Base-by-base conservation (phyloP, 179 eudicot species). In the Heliamphora pulchella region DNA sequence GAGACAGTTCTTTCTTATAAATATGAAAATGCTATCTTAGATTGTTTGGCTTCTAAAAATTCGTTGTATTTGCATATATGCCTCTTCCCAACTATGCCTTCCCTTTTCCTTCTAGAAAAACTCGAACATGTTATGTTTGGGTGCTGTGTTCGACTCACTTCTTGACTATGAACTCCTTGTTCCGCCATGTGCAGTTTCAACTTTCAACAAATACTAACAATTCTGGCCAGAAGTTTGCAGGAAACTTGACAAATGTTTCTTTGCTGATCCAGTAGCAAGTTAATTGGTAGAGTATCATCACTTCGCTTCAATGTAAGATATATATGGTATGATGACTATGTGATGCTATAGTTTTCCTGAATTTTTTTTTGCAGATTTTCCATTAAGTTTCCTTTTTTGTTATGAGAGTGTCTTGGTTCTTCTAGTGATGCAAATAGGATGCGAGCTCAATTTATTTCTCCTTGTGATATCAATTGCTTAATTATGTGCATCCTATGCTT, bases 341-440 rank as follows among this genome's bases (percentile, higher is more conserved):
- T 63, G 50, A 5, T n/a, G 2, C 63, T 62, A 41, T 44, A 62
- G 72, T 22, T 61, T 63, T 72, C 43, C 17, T 39, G 74, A 11
- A 75, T 47, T 3, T 75, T 18, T 75, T 54, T 75, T 77, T 31
- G 31, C 31, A 20, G 2, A 44, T 63, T 63, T 77, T 8, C 9
- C 15, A 6, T n/a, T 63, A 10, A 15, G 22, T 43, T 18, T 67
- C 17, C 54, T 39, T 22, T 67, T 54, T 43, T 71, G 18, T 14
- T 48, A 20, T 43, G 54, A 46, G 50, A 55, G 41, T 75, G 74
- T 55, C 65, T 68, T 78, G 51, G 43, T 57, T 39, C 54, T 78
- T n/a, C 61, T 39, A 65, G 15, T n/a, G 48, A 68, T 41, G 13
- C 9, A 41, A 22, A 31, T 41, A 46, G 39, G 80, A 66, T 22